These are phyloP conservation scores for Kluyveromyces nonfermentans DNA, from an alignment of 805 yeast genomes.

Conservation along the genomic window DNA sequence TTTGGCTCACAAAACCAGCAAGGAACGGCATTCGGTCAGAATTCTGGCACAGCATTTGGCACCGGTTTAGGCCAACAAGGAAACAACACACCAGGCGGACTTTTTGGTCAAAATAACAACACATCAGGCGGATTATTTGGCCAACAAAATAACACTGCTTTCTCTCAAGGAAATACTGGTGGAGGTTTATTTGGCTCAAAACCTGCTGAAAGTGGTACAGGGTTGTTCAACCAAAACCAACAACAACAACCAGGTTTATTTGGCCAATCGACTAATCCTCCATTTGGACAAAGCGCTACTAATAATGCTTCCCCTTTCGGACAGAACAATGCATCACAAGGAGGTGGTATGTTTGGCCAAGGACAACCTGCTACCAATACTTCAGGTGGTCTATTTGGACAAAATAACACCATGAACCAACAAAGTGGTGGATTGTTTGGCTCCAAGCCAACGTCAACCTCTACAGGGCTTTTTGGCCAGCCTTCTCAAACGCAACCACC, in stretches of 20 bases:
- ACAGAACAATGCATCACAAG: conserved; percentile 8
- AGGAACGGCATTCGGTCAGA: conserved; percentile 14
- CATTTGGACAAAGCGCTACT: conserved; percentile 26
- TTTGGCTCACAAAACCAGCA: conserved; percentile 21
- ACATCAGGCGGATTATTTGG: conserved; percentile 25
- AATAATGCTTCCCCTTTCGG: background rate
- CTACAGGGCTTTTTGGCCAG: conserved; percentile 28
- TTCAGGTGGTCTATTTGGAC: conserved; percentile 31
- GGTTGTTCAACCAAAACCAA: conserved; percentile 23
- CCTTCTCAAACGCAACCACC: conserved; percentile 6
- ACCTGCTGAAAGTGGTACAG: conserved; percentile 20
- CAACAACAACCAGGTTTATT: conserved; percentile 32
- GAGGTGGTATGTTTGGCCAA: conserved; percentile 34
- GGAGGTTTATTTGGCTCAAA: conserved; percentile 30
- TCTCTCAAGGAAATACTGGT: conserved; percentile 5
- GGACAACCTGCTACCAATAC: conserved; percentile 19
- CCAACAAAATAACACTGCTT: conserved; percentile 11
- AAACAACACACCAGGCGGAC: conserved; percentile 13
- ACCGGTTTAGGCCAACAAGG: conserved; percentile 7
- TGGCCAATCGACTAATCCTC: conserved; percentile 27
- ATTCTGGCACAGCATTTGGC: conserved; percentile 21
- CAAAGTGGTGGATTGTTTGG: conserved; percentile 35
- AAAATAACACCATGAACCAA: conserved; percentile 16
- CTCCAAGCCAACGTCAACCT: conserved; percentile 15
- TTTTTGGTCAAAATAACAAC: conserved; percentile 29